Evolutionary conservation across 2,329 filamentous ascomycete species (phyloP).

Genomic region (Endoconidiophora polonica): DNA sequence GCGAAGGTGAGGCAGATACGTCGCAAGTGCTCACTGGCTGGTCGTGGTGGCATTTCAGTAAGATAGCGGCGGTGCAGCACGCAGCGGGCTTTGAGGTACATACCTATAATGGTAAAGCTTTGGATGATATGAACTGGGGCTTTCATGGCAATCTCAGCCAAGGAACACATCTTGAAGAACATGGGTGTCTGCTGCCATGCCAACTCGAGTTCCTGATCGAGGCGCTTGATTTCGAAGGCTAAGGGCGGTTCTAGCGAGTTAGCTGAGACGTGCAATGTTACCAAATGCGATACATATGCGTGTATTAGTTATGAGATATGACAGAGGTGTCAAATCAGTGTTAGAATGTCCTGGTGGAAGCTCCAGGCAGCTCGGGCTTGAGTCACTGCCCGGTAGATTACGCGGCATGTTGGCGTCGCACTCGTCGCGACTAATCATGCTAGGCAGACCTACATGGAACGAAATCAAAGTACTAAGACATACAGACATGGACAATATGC

Average conservation of each 20-base stretch:
- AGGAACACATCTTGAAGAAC: constrained; percentile 31
- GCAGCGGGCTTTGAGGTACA: constrained; percentile 39
- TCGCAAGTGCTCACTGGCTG: constrained; percentile 36
- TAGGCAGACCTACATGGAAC: constrained; percentile 51
- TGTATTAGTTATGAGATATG: constrained; percentile 37
- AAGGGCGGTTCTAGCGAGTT: constrained; percentile 31
- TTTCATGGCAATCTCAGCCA: constrained; percentile 34
- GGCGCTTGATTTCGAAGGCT: constrained; percentile 31
- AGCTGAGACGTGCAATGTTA: constrained; percentile 31
- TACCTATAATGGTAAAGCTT: constrained; percentile 32
- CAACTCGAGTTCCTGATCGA: constrained; percentile 30
- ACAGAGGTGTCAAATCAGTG: constrained; percentile 42
- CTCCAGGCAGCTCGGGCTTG: constrained; percentile 35
- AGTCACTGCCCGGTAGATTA: constrained; percentile 50
- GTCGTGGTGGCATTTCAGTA: constrained; percentile 24
- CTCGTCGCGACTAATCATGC: constrained; percentile 46
- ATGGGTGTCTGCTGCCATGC: constrained; percentile 29
- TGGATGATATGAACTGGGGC: constrained; percentile 28
- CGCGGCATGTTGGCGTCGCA: constrained; percentile 43
- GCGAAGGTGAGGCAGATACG: constrained; percentile 33
- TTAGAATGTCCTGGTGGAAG: constrained; percentile 39
- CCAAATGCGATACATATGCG: constrained; percentile 31
- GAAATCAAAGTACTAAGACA: constrained; percentile 48
- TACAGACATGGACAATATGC: constrained; percentile 34
- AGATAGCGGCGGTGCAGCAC: constrained; percentile 39